Percentiles rank a stretch among this genome's conserved stretches.
phyloP scores from a whole-genome alignment of 305 asterid species.

The Fraxinus paxiana region DNA sequence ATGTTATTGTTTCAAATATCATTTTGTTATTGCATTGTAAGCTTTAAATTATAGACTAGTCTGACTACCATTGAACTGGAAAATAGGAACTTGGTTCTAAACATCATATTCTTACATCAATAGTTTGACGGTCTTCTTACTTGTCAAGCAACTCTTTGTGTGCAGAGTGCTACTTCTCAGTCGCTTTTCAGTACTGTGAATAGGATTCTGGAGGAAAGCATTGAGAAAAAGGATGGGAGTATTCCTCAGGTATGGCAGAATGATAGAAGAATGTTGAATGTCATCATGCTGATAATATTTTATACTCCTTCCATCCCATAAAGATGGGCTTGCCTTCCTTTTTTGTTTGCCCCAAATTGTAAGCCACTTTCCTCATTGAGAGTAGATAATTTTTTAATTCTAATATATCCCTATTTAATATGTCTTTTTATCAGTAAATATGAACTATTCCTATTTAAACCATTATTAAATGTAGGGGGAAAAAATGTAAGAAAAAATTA shows the following conservation, averaged over 20 bases:
- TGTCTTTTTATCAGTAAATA: no score
- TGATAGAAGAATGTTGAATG: constrained; percentile 20
- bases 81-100: neutral
- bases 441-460: no score
- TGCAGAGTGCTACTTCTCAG: constrained; percentile 65
- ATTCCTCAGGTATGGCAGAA: constrained; percentile 66
- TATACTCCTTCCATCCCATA: neutral
- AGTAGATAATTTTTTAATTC: no score
- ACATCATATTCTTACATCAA: constrained; percentile 7
- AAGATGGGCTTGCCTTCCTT: no score
- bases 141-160: constrained; percentile 26
- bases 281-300: neutral
- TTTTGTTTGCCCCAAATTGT: no score
- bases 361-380: no score
- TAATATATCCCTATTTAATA: no score
- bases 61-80: neutral
- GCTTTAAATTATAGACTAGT: neutral
- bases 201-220: constrained; percentile 62
- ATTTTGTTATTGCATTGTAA: neutral
- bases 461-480: no score
- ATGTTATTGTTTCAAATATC: neutral
- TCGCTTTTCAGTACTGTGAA: constrained; percentile 60
- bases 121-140: constrained; percentile 24
- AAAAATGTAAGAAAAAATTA: no score
- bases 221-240: constrained; percentile 65